A percentile compares a stretch with the other conserved stretches of the same genome.
Conservation (phyloP, 192 early-diverging fungal genomes). For the Bifiguratus adelaidae region DNA sequence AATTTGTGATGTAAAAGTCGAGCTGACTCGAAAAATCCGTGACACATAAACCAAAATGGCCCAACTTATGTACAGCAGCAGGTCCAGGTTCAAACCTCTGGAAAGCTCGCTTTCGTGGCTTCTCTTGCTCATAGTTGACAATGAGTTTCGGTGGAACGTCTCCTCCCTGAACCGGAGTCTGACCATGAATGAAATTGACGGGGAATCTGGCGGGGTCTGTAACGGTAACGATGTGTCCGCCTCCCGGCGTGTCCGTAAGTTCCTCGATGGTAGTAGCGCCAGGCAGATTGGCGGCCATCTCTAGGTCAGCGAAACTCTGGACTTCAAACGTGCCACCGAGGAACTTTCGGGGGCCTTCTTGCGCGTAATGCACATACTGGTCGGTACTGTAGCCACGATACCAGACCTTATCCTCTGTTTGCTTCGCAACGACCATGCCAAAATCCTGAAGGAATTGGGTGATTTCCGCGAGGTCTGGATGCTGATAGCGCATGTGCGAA, state of each 20-base stretch:
- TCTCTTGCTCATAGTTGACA: background rate
- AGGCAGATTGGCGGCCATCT: background rate
- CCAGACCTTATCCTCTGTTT: slow-evolving; percentile 4
- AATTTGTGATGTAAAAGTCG: background rate
- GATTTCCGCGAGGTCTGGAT: slow-evolving; percentile 4
- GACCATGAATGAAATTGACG: slow-evolving; percentile 1
- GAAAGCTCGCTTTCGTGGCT: slow-evolving; percentile 4
- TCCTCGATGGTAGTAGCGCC: background rate
- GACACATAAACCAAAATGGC: slow-evolving; percentile 1
- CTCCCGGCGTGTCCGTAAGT: slow-evolving; percentile 1
- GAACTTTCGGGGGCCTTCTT: background rate
- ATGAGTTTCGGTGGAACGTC: background rate
- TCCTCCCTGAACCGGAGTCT: background rate
- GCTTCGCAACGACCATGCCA: background rate
- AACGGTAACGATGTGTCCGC: background rate
- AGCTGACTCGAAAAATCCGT: slow-evolving; percentile 1
- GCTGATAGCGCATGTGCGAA: slow-evolving; percentile 1
- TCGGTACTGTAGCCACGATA: slow-evolving; percentile 2
- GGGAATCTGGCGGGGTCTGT: background rate
- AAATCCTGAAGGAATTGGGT: background rate
- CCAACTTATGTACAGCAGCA: slow-evolving; percentile 2
- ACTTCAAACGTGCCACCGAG: slow-evolving; percentile 3
- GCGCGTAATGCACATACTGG: slow-evolving; percentile 2
- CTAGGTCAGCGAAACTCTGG: background rate
- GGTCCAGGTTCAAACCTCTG: background rate